Evolutionary conservation across 139 green algal genomes (phyloP).

Genomic region (Trebouxia sp.): DNA sequence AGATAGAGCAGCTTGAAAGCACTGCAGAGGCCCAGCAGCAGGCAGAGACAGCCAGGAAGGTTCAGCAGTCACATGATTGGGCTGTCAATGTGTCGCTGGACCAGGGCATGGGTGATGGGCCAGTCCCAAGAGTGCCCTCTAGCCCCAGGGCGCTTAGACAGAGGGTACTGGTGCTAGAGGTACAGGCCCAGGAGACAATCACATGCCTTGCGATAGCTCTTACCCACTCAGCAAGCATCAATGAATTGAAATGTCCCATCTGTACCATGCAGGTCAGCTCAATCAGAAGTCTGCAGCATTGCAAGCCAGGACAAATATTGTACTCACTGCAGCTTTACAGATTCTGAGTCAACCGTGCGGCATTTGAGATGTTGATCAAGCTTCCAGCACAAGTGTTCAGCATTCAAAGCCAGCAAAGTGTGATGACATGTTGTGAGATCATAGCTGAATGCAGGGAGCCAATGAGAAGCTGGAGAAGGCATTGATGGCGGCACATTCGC

Average conservation of each 20-base stretch:
- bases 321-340: too few species aligned
- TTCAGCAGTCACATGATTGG: not conserved
- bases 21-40: not conserved
- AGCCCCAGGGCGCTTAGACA: slow-evolving; percentile 14
- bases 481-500: not conserved
- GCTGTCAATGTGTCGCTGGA: slow-evolving; percentile 25
- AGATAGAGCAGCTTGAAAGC: slow-evolving; percentile 14
- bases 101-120: not conserved
- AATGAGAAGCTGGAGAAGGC: slow-evolving; percentile 33
- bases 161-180: slow-evolving; percentile 21
- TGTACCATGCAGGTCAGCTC: too few species aligned
- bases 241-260: too few species aligned
- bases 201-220: not conserved
- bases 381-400: not conserved
- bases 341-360: too few species aligned
- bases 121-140: not conserved
- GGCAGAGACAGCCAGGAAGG: not conserved
- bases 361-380: too few species aligned
- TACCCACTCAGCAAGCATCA: too few species aligned
- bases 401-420: not conserved
- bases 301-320: too few species aligned
- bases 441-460: slow-evolving; percentile 30
- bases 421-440: not conserved
- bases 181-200: not conserved
- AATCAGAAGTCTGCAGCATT: too few species aligned